These are phyloP conservation scores for Agastache rugosa DNA, from an alignment of 257 asterid species.

Conservation along the genomic window DNA sequence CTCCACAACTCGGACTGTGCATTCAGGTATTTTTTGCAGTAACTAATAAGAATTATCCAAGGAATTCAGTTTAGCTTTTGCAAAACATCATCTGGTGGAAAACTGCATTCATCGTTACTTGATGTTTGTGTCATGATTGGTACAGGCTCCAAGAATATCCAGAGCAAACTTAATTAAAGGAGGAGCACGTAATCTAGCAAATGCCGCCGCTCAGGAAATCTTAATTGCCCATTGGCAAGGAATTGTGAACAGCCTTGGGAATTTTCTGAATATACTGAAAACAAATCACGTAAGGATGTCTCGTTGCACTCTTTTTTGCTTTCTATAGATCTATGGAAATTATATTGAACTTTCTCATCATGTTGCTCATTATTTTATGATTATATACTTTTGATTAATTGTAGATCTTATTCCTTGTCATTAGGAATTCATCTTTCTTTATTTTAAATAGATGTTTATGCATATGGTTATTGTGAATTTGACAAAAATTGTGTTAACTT, in stretches of 20 bases:
- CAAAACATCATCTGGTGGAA: background rate
- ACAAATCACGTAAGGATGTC: conserved; percentile 68
- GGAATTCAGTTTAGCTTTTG: conserved; percentile 27
- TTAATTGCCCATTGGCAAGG: conserved; percentile 98
- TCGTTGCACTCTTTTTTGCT: background rate
- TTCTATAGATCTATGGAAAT: background rate
- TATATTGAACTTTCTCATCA: background rate
- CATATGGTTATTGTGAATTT: conserved; percentile 17
- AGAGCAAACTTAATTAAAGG: conserved; percentile 85
- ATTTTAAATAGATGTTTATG: conserved; percentile 19
- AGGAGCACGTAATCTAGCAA: conserved; percentile 82
- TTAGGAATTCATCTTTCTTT: background rate
- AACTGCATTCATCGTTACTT: conserved; percentile 20
- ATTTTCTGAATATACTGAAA: conserved; percentile 68
- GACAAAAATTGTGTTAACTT: conserved; percentile 30
- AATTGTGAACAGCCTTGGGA: conserved; percentile 73
- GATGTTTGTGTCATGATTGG: conserved; percentile 24
- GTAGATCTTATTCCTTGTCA: background rate
- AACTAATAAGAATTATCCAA: conserved; percentile 1
- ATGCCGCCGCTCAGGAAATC: conserved; percentile 93
- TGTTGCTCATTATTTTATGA: background rate
- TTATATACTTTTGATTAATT: background rate
- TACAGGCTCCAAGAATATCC: conserved; percentile 97
- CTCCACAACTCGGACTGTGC: conserved; percentile 88
- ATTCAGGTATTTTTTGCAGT: conserved; percentile 70